Evolutionary conservation across 495 filamentous ascomycete species (phyloP).

Genomic region (Penicillium cosmopolitanum): DNA sequence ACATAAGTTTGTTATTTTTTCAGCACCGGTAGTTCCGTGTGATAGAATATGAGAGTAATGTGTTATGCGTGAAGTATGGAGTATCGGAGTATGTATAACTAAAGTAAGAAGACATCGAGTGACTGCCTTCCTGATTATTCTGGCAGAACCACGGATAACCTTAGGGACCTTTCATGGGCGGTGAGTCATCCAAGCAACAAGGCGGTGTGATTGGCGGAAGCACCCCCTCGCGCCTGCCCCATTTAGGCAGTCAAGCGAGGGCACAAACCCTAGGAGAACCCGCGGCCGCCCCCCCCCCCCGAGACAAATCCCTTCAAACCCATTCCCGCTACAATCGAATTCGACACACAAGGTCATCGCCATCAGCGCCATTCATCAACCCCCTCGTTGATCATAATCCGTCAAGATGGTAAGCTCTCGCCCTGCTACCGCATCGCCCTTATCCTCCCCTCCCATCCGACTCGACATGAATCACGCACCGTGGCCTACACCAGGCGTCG

Average conservation of each 20-base stretch:
- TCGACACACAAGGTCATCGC: slow-evolving; percentile 48
- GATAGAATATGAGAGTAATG: slow-evolving; percentile 28
- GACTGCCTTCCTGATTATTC: slow-evolving; percentile 25
- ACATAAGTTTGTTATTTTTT: slow-evolving; percentile 15
- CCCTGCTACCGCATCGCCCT: slow-evolving; percentile 15
- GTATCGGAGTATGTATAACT: not conserved
- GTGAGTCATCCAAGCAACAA: not conserved
- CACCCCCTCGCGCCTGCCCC: slow-evolving; percentile 14
- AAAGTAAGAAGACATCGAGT: slow-evolving; percentile 17
- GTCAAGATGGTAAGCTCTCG: slow-evolving; percentile 53
- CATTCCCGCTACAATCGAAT: slow-evolving; percentile 42
- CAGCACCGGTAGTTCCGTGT: slow-evolving; percentile 9
- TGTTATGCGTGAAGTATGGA: slow-evolving; percentile 14
- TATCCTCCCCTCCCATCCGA: slow-evolving; percentile 11
- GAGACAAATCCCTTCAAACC: slow-evolving; percentile 46
- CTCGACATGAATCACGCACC: slow-evolving; percentile 8
- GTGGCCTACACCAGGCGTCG: slow-evolving; percentile 8
- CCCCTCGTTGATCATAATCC: slow-evolving; percentile 52
- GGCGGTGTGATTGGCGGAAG: slow-evolving; percentile 35
- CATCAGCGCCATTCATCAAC: slow-evolving; percentile 54
- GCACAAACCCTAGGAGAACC: slow-evolving; percentile 42
- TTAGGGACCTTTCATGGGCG: slow-evolving; percentile 1
- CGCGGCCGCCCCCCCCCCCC: slow-evolving; percentile 25
- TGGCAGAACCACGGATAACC: slow-evolving; percentile 15
- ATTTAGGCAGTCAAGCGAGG: slow-evolving; percentile 46